These are phyloP conservation scores for Dendrobium huoshanense DNA, from an alignment of 106 monocot genomes.

Conservation along the genomic window DNA sequence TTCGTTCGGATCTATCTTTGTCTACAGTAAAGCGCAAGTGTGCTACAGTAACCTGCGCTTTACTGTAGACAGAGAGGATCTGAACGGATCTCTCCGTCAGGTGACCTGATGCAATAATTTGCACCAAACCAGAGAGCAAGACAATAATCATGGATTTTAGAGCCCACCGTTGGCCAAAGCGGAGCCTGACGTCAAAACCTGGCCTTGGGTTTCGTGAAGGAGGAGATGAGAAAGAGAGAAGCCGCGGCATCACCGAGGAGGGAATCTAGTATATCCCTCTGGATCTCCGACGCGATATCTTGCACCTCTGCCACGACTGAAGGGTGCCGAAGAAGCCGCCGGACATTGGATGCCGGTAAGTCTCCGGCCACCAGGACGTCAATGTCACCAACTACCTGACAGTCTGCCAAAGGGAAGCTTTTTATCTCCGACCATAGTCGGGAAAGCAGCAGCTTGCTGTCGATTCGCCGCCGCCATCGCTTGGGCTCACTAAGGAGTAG, in stretches of 20 bases:
- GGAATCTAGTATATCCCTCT: conserved; percentile 30
- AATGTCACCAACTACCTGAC: conserved; percentile 41
- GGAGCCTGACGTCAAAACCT: not conserved
- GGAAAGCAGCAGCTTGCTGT: conserved; percentile 16
- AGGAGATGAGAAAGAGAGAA: not conserved
- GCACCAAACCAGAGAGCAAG: too few relatives aligned
- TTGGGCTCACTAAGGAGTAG: conserved; percentile 11
- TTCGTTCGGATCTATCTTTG: too few relatives aligned
- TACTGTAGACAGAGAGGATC: too few relatives aligned
- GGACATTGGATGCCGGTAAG: conserved; percentile 20
- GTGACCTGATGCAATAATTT: too few relatives aligned
- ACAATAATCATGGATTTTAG: too few relatives aligned
- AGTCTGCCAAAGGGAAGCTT: conserved; percentile 43
- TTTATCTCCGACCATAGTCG: conserved; percentile 32
- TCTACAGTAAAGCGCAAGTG: too few relatives aligned
- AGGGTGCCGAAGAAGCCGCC: conserved; percentile 38
- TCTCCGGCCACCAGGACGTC: conserved; percentile 45
- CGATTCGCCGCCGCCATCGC: not conserved
- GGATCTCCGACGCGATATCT: conserved; percentile 29
- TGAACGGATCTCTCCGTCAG: too few relatives aligned
- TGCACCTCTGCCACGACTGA: conserved; percentile 41
- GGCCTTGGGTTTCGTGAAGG: not conserved
- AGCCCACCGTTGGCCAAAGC: not conserved
- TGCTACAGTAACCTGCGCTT: too few relatives aligned
- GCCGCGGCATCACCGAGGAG: conserved; percentile 23